A percentile compares a stretch with the other conserved stretches of the same genome.
Conservation (phyloP, 1,284 basidiomycete genomes). For the Hortiboletus rubellus region DNA sequence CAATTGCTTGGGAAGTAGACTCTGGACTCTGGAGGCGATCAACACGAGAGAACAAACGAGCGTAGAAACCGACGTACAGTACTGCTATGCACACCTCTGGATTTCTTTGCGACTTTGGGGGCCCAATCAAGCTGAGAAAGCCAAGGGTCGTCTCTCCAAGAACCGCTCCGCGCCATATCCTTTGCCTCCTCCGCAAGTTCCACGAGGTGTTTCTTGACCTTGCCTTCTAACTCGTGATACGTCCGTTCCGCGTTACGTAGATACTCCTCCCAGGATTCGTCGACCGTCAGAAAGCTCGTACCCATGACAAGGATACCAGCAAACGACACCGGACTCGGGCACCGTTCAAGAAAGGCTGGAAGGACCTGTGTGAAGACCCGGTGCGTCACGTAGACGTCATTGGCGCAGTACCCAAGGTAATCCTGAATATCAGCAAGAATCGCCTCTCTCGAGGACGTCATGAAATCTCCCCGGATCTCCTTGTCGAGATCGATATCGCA, state of each 20-base stretch:
- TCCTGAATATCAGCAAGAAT: slow-evolving; percentile 70
- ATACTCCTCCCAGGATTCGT: slow-evolving; percentile 87
- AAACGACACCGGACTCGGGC: slow-evolving; percentile 93
- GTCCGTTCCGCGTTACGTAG: slow-evolving; percentile 75
- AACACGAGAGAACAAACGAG: neutral
- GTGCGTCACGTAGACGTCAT: slow-evolving; percentile 85
- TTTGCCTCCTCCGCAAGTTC: slow-evolving; percentile 69
- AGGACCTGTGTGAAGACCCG: slow-evolving; percentile 79
- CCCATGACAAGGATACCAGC: slow-evolving; percentile 93
- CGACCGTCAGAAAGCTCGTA: slow-evolving; percentile 88
- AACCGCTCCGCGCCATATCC: slow-evolving; percentile 44
- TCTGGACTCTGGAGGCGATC: slow-evolving; percentile 12
- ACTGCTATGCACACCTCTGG: slow-evolving; percentile 50
- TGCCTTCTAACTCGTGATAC: slow-evolving; percentile 75
- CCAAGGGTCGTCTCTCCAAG: slow-evolving; percentile 84
- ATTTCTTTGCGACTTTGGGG: slow-evolving; percentile 79
- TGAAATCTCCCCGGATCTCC: slow-evolving; percentile 77
- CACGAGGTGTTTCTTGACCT: slow-evolving; percentile 67
- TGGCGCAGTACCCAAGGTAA: slow-evolving; percentile 88
- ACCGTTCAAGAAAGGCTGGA: slow-evolving; percentile 82
- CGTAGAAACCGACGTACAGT: slow-evolving; percentile 23
- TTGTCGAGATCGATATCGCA: slow-evolving; percentile 86
- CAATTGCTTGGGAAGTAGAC: neutral
- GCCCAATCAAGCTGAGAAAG: slow-evolving; percentile 94
- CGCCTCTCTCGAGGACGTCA: slow-evolving; percentile 59